These are phyloP conservation scores for Echeveria elegans DNA, from an alignment of 164 flowering plant species.

Conservation along the genomic window DNA sequence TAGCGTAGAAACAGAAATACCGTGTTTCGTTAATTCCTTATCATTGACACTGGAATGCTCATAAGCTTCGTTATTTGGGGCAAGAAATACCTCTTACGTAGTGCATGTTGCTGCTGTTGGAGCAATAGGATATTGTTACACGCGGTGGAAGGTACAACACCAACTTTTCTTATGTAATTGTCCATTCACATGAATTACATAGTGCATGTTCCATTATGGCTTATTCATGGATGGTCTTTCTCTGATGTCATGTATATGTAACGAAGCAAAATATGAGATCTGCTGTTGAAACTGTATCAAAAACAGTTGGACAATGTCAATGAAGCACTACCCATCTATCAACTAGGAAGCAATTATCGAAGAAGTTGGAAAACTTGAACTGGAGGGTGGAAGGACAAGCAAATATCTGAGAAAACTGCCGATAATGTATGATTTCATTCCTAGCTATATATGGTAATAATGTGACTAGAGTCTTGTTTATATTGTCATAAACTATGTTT, in stretches of 20 bases:
- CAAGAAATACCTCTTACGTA: conserved; percentile 49
- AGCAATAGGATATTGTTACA: no score
- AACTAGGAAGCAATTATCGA: conserved; percentile 54
- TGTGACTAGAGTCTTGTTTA: not conserved
- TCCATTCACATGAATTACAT: not conserved
- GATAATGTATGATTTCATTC: conserved; percentile 31
- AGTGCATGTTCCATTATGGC: conserved; percentile 4
- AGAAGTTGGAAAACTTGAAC: conserved; percentile 55
- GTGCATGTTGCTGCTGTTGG: conserved; percentile 85
- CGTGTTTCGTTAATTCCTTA: no score
- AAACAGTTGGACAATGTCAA: conserved; percentile 65
- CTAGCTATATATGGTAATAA: not conserved
- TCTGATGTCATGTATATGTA: conserved; percentile 80
- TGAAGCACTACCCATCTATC: conserved; percentile 47
- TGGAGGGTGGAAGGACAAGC: conserved; percentile 72
- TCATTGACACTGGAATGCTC: not conserved
- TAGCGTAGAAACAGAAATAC: no score
- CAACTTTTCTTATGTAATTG: not conserved
- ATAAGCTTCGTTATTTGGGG: conserved; percentile 25
- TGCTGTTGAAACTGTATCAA: conserved; percentile 68
- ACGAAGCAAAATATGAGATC: conserved; percentile 78
- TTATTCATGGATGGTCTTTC: conserved; percentile 62
- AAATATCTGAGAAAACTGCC: conserved; percentile 41
- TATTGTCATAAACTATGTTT: not conserved
- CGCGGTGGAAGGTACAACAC: conserved; percentile 70